Conservation (phyloP, 768 basidiomycete species). For the Termitomyces sp. region DNA sequence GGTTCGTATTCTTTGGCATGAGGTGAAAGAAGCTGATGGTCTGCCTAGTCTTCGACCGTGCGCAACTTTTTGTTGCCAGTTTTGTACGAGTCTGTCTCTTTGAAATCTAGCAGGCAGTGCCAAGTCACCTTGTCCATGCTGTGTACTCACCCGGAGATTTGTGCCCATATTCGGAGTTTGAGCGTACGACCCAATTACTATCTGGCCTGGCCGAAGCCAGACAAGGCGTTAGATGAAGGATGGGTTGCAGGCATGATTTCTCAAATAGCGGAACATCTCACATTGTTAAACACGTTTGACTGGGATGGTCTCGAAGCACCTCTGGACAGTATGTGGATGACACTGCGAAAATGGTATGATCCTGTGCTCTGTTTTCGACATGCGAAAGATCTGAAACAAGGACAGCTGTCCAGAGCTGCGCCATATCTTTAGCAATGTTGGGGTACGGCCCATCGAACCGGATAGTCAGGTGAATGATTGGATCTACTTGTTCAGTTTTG, state of each 20-base stretch:
- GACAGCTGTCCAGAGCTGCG: slow-evolving; percentile 39
- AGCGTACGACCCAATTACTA: slow-evolving; percentile 49
- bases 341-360: slow-evolving; percentile 35
- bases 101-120: slow-evolving; percentile 40
- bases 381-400: background rate
- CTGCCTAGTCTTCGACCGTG: slow-evolving; percentile 25
- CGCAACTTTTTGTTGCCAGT: slow-evolving; percentile 32
- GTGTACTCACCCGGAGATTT: slow-evolving; percentile 28
- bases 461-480: slow-evolving; percentile 22
- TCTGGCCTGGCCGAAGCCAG: slow-evolving; percentile 44
- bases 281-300: slow-evolving; percentile 39
- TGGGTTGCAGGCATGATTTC: slow-evolving; percentile 37
- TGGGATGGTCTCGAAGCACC: slow-evolving; percentile 52
- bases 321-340: slow-evolving; percentile 36
- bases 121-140: slow-evolving; percentile 34
- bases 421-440: slow-evolving; percentile 43
- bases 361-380: background rate
- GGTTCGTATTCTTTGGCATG: slow-evolving; percentile 23
- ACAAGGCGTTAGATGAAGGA: slow-evolving; percentile 34
- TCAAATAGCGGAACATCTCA: slow-evolving; percentile 27
- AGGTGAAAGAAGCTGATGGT: background rate
- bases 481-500: background rate
- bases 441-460: slow-evolving; percentile 29
- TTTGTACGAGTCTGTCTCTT: slow-evolving; percentile 40
- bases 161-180: slow-evolving; percentile 36